Evolutionary conservation across 768 basidiomycete species (phyloP), one percentile per base, ranked within the genome.

Genomic region (Hysterangium stoloniferum): DNA sequence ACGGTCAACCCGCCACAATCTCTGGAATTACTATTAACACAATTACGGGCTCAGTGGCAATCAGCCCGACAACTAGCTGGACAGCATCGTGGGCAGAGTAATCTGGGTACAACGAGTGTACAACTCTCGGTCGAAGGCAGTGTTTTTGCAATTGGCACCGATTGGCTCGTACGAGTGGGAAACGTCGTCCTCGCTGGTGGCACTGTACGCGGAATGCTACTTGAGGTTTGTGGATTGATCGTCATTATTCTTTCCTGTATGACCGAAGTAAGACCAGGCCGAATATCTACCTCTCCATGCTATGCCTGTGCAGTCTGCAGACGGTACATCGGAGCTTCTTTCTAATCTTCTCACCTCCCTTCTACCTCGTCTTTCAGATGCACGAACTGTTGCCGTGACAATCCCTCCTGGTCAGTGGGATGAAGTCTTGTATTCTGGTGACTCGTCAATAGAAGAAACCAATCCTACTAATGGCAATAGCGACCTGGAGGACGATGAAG

Each of bases 81-180:
- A 9, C 59, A 60, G 25, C 17, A 27, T 9, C 29, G 44, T 31
- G 44, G 44, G 28, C 42, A 44, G 8, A 45, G 22, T 22, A 42
- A 20, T 37, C 24, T 42, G 32, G 36, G 37, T 13, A 20, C 24
- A 19, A 64, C 67, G 24, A 76, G 77, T 43, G 78, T 80, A 40
- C 86, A 89, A 55, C 64, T 89, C n/a, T 66, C 68, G 15, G 77
- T 91, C 27, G 87, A 90, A 47, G 87, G 86, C 0, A 67, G 74
- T 46, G 72, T 85, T n/a, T 89, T 80, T 60, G 65, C 78, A 15
- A 86, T 91, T 47, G 87, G 87, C 1, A 82, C 69, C 31, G 87
- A 91, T 62, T 91, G 88, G 84, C 66, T 89, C 15, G 82, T 91
- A 7, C 75, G 87, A 13, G 78, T 80, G 29, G 87, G 87, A 7